Evolutionary conservation across 2,329 filamentous ascomycete species (phyloP).

Genomic region (Neurospora sp.): DNA sequence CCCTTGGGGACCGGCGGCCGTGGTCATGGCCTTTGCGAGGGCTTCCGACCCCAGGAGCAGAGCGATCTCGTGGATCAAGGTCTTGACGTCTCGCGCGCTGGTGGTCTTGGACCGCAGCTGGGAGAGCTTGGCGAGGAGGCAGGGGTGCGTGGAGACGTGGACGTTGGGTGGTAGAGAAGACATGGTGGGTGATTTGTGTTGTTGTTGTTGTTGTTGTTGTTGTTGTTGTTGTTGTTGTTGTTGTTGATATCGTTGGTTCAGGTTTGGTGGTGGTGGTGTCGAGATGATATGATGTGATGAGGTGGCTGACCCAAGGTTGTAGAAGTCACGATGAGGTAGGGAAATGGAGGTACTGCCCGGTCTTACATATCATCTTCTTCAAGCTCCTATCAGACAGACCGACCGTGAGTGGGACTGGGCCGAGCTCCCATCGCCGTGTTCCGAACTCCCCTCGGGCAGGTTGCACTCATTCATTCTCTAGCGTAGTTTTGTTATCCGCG

Average conservation of each 20-base stretch:
- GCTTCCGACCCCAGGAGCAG: conserved; percentile 78
- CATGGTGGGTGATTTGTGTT: not conserved
- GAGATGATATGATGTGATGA: not conserved
- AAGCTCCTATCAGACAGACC: not conserved
- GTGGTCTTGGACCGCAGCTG: conserved; percentile 70
- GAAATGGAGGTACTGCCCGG: not conserved
- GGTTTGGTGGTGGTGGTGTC: not conserved
- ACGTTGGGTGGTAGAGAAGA: conserved; percentile 45
- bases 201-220: not conserved
- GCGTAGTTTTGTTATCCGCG: not conserved
- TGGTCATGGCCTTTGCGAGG: conserved; percentile 52
- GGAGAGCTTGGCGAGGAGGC: conserved; percentile 78
- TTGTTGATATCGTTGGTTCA: not conserved
- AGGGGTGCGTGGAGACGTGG: conserved; percentile 79
- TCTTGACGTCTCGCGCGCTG: conserved; percentile 65
- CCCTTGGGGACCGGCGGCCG: conserved; percentile 55
- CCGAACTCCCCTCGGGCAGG: not conserved
- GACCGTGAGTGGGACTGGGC: not conserved
- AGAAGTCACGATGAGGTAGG: not conserved
- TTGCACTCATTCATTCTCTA: not conserved
- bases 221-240: not conserved
- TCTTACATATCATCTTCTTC: not conserved
- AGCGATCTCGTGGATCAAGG: conserved; percentile 76
- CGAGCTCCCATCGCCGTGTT: not conserved
- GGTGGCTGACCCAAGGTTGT: not conserved